A percentile compares a stretch with the other conserved stretches of the same genome.
These are phyloP conservation scores for Zasmidium cellare DNA, from an alignment of 2,329 filamentous ascomycete species.

Conservation along the genomic window DNA sequence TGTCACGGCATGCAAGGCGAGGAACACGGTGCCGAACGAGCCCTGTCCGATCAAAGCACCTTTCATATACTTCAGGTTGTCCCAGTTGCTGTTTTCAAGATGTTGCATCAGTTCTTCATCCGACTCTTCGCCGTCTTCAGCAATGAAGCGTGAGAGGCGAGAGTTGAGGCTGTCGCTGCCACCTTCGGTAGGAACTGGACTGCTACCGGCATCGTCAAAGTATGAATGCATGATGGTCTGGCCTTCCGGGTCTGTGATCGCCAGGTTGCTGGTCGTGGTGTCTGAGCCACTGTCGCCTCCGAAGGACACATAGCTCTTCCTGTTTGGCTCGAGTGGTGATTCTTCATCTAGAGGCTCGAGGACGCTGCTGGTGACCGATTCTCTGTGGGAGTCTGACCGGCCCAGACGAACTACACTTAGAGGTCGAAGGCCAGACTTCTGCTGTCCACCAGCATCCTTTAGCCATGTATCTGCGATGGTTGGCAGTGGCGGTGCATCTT, in stretches of 20 bases:
- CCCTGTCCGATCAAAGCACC: constrained; percentile 95
- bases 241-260: constrained; percentile 75
- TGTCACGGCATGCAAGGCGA: constrained; percentile 92
- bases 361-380: constrained; percentile 85
- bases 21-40: constrained; percentile 92
- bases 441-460: constrained; percentile 54
- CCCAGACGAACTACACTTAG: constrained; percentile 62
- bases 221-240: constrained; percentile 73
- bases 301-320: constrained; percentile 94
- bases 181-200: constrained; percentile 54
- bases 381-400: constrained; percentile 66
- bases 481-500: constrained; percentile 90
- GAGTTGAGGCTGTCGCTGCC: constrained; percentile 71
- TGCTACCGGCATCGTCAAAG: constrained; percentile 76
- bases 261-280: constrained; percentile 66
- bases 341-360: constrained; percentile 91
- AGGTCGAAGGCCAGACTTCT: constrained; percentile 54
- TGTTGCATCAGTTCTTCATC: constrained; percentile 90
- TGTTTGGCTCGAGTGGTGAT: constrained; percentile 78
- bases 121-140: constrained; percentile 86
- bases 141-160: constrained; percentile 77
- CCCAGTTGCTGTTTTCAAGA: constrained; percentile 88
- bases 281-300: constrained; percentile 68
- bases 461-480: constrained; percentile 95
- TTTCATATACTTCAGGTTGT: constrained; percentile 99